Base-by-base conservation (phyloP, 2,329 filamentous ascomycete genomes). In the Apiospora arundinis region DNA sequence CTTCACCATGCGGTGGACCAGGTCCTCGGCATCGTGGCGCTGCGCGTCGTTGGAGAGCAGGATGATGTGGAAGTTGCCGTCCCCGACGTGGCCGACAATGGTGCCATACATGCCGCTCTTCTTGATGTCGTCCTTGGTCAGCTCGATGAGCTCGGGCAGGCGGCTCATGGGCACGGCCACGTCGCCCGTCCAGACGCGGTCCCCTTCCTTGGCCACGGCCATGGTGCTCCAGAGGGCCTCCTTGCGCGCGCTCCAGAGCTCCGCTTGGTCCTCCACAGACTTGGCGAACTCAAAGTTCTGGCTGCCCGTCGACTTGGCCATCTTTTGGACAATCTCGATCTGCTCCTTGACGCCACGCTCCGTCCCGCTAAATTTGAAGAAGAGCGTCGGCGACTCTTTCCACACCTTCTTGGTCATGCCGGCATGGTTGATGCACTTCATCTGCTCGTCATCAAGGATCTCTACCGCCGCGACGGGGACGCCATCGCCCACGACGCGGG, bases 1-100 rank as follows among this genome's bases (percentile, higher is more conserved):
- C 87, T 95, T 95, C 70, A 95, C 93, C 94, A 96, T 96, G 71
- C 90, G 87, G 79, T 95, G 92, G 37, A 96, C 92, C 37, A 95
- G 84, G 52, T 87, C 86, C 77, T 94, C 92, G 2, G 92, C 92
- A 70, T 88, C 87, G 71, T 85, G 82, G 74, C 91, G 88, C 80
- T 95, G 90, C 28, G 86, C 83, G n/a, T 93, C 89, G 71, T 90
- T 92, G 78, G 89, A 90, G 9, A 89, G 78, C 23, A 91, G 78
- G 69, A 90, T 89, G 8, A 88, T 83, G 81, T 95, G 93, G 78
- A 95, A 95, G 82, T 95, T 95, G 44, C 93, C 93, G 75, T 95
- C 92, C 2, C 92, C 92, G 23, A 92, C 91, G 77, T 93, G 92
- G 0, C 91, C 92, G 9, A 93, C 91, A 72, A 93, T 93, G 18